Evolutionary conservation across 768 basidiomycete genomes (phyloP).

Genomic region (Strobilomyces echinocephalus): DNA sequence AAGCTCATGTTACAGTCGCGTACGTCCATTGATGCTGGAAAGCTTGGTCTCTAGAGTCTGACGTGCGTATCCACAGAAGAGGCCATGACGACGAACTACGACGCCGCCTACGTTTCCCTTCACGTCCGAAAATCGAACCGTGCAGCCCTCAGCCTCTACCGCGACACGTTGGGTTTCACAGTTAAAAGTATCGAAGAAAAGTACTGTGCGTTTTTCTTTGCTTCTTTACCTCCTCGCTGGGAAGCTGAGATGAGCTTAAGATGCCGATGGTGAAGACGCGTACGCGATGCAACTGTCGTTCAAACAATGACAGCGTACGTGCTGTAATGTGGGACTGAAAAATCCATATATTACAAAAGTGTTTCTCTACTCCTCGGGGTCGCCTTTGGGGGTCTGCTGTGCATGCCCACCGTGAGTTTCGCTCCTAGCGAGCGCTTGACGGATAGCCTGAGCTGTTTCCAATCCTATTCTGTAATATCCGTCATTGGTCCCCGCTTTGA

Average conservation of each 20-base stretch:
- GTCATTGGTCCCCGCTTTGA: constrained; percentile 73
- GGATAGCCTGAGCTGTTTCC: constrained; percentile 54
- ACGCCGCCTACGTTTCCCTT: constrained; percentile 77
- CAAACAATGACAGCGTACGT: constrained; percentile 24
- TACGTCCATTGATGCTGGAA: constrained; percentile 38
- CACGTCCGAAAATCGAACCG: constrained; percentile 96
- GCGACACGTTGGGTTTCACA: constrained; percentile 85
- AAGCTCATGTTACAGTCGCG: constrained; percentile 92
- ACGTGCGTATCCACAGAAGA: constrained; percentile 52
- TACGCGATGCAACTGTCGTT: constrained; percentile 82
- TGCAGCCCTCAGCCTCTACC: constrained; percentile 83
- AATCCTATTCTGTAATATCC: constrained; percentile 88
- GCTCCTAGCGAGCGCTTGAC: constrained; percentile 44
- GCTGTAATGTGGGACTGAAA: neutral
- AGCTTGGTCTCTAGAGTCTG: neutral
- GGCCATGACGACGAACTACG: constrained; percentile 87
- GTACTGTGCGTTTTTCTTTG: constrained; percentile 66
- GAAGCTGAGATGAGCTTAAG: constrained; percentile 37
- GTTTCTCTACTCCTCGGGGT: constrained; percentile 1
- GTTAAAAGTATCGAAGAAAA: constrained; percentile 82
- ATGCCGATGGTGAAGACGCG: constrained; percentile 93
- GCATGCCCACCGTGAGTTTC: neutral
- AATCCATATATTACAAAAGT: constrained; percentile 3
- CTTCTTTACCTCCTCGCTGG: neutral
- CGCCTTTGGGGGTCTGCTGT: neutral